Base-by-base conservation (phyloP, 192 early-diverging fungal genomes). In the Gigaspora rosea region DNA sequence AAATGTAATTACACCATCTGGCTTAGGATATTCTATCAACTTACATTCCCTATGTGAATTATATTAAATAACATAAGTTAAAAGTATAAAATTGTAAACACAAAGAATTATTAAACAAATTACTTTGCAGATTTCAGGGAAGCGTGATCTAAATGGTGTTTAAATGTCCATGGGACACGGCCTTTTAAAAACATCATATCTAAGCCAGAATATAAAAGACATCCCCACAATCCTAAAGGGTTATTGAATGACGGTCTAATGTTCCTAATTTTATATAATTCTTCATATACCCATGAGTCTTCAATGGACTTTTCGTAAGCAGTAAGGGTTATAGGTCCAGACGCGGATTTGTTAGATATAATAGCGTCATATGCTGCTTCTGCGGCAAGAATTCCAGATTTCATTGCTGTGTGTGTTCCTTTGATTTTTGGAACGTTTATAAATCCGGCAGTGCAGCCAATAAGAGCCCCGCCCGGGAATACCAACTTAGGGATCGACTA, bases 371-470 rank as follows among this genome's bases (percentile, higher is more conserved):
- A 96, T 4, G 94, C 91, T 50, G 95, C 89, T 80, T 99, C 97
- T 35, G 92, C 97, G 47, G 96, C 97, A 67, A 99, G 81, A 85
- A 99, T 98, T 47, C 96, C 96, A 27, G 93, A 95, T 85, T 96
- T 96, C 96, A 99, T 98, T 58, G 97, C 95, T n/a, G 94, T 99
- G 85, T 99, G 97, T 0, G 96, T 99, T 51, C 97, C 97, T 85
- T 99, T 99, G 80, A 99, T 98, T 85, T 99, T 99, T 71, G 95
- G 94, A 71, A 99, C 88, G 80, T 99, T 99, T 75, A 99, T 75
- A 84, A 98, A 96, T 3, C 97, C 96, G 58, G 97, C 97, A 2
- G 96, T 92, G 80, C 94, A 95, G 48, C 97, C 97, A 74, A 99
- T 94, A 57, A 99, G 85, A 49, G 96, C 95, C 33, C 95, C 96